A percentile compares a stretch with the other conserved stretches of the same genome.
Evolutionary conservation across 164 flowering plant species (phyloP).

Genomic region (Tetrastigma voinierianum): DNA sequence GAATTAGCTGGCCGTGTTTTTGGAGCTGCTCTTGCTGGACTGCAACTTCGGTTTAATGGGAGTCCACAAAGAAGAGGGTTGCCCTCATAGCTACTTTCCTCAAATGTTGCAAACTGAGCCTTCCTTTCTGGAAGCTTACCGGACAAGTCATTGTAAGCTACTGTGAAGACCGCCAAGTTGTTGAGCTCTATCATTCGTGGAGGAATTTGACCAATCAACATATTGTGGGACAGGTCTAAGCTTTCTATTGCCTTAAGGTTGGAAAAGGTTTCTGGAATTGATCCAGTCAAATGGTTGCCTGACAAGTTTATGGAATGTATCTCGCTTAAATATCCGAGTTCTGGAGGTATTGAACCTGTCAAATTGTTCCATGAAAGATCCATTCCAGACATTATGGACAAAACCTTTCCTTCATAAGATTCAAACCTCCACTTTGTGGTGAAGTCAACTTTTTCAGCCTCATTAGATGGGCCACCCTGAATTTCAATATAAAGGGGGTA

Average conservation of each 20-base stretch:
- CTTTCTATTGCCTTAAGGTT: constrained; percentile 8
- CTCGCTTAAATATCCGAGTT: not conserved
- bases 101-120: constrained; percentile 14
- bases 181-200: constrained; percentile 1
- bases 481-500: no score
- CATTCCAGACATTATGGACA: not conserved
- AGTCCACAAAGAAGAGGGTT: no score
- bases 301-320: not conserved
- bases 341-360: constrained; percentile 5
- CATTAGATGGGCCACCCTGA: no score
- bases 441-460: not conserved
- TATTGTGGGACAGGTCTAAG: constrained; percentile 17
- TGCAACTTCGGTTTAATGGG: no score
- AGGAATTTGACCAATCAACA: constrained; percentile 7
- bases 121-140: constrained; percentile 8
- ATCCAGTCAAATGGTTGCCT: not conserved
- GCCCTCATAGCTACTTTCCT: constrained; percentile 2
- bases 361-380: constrained; percentile 12
- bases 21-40: no score
- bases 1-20: no score
- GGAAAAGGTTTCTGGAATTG: constrained; percentile 8
- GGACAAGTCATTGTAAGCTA: constrained; percentile 16
- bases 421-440: no score
- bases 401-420: not conserved
- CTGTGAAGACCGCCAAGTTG: constrained; percentile 3